Percentiles rank a stretch among this genome's conserved stretches.
Conservation (phyloP, 1,284 basidiomycete genomes). For the Trichosporon asahii region DNA sequence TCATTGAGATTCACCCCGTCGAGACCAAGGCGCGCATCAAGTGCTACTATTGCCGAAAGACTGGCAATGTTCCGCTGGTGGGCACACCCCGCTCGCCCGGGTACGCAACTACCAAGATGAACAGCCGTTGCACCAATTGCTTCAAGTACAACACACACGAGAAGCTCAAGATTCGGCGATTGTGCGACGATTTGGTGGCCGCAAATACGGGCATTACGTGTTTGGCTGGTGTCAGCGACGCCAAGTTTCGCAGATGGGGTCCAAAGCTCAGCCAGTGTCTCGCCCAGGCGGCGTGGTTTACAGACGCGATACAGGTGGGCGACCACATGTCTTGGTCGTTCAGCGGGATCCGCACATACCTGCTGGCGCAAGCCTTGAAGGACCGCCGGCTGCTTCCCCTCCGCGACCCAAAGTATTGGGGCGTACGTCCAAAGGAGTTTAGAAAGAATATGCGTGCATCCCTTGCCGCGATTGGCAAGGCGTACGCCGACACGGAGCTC, state of each 20-base stretch:
- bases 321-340: background rate
- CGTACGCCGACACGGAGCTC: conserved; percentile 14
- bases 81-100: conserved; percentile 12
- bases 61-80: conserved; percentile 12
- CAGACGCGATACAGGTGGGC: background rate
- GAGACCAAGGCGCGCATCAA: conserved; percentile 9
- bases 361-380: background rate
- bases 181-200: conserved; percentile 61
- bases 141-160: conserved; percentile 20
- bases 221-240: conserved; percentile 14
- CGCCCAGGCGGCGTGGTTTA: background rate
- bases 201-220: background rate
- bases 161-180: conserved; percentile 49
- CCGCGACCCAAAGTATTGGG: background rate
- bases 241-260: background rate
- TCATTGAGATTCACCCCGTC: conserved; percentile 16
- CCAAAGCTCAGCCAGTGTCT: background rate
- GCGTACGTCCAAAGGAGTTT: background rate
- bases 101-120: conserved; percentile 16
- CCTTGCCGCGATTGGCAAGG: conserved; percentile 5
- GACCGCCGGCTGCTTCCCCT: background rate
- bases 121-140: conserved; percentile 16
- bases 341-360: background rate
- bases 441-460: background rate
- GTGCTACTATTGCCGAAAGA: conserved; percentile 21